Evolutionary conservation across 1,284 basidiomycete species (phyloP), one percentile per base, ranked within the genome.

Genomic region (Coniferiporia weirii): DNA sequence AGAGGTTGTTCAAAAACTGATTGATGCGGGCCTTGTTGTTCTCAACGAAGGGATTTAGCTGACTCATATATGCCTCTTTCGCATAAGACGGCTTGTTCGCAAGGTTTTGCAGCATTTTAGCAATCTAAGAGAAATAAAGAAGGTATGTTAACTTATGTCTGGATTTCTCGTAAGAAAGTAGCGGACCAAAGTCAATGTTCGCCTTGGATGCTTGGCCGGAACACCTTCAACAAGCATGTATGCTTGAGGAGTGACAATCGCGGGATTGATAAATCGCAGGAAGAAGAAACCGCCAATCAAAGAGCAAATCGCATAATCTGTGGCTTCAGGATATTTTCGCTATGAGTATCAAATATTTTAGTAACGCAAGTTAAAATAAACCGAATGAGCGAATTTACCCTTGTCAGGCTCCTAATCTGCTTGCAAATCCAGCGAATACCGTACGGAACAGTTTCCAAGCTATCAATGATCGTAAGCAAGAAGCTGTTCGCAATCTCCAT

Each of bases 381-480:
- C 44, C 48, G 34, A 43, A 54, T 43, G 54, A 61, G 55, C 1
- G 6, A 47, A 73, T 85, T 66, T 67, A 95, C 94, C 76, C 91
- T 83, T 53, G 97, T 98, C 70, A 98, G 75, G 76, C 92, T 95
- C 64, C 94, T 82, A 72, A 99, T 98, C 75, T 99, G 96, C 76
- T 99, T 99, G 78, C 97, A 99, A 69, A 99, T 99, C 97, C 97
- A 99, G 64, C 97, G 84, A 65, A 99, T 98, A 68, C 97, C 96
- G 69, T 99, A 99, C 19, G 96, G 97, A 12, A 98, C 96, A 67
- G 88, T 92, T 68, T 98, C 95, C 83, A 98, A 86, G 64, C 93
- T 95, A 65, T 98, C 94, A 68, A 99, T 97, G 68, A 99, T 98
- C n/a, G 96, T 98, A 46, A 91, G 79, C 60, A 99, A 78, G 76